A percentile compares a stretch with the other conserved stretches of the same genome.
Evolutionary conservation across 805 yeast species (phyloP).

Genomic region (Barnettozyma botsteinii): DNA sequence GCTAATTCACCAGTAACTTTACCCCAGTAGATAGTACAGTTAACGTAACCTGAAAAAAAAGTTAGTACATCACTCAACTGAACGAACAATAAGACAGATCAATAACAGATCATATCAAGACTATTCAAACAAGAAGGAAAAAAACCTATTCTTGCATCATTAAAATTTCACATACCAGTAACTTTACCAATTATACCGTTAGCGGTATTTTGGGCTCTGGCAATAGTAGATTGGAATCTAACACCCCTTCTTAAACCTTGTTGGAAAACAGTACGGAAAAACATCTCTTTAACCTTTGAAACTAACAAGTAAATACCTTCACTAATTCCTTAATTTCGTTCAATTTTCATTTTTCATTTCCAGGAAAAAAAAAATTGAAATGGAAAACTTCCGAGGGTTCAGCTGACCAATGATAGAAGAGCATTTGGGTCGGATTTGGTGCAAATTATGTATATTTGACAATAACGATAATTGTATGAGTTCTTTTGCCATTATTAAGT

Average conservation of each 20-base stretch:
- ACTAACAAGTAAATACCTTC: not conserved
- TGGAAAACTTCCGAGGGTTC: slow-evolving; percentile 1
- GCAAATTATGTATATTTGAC: too few relatives aligned
- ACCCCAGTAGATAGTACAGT: slow-evolving; percentile 74
- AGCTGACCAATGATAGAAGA: not conserved
- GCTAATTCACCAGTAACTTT: slow-evolving; percentile 48
- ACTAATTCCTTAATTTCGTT: slow-evolving; percentile 4
- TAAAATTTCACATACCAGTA: slow-evolving; percentile 25
- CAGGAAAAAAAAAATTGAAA: not conserved
- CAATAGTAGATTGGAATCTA: slow-evolving; percentile 29
- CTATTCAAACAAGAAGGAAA: not conserved
- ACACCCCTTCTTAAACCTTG: slow-evolving; percentile 25
- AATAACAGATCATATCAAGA: not conserved
- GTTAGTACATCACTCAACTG: not conserved
- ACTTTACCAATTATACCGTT: slow-evolving; percentile 30
- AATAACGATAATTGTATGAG: too few relatives aligned
- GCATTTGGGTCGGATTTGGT: slow-evolving; percentile 1
- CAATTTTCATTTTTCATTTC: not conserved
- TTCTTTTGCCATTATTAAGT: too few relatives aligned
- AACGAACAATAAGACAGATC: not conserved
- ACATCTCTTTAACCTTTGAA: slow-evolving; percentile 2
- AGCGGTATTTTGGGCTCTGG: slow-evolving; percentile 35
- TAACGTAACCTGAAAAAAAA: slow-evolving; percentile 26
- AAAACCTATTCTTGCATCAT: too few relatives aligned
- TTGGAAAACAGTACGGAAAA: slow-evolving; percentile 24